phyloP scores from a whole-genome alignment of 2,329 filamentous ascomycete species.

The Curvularia sp. region DNA sequence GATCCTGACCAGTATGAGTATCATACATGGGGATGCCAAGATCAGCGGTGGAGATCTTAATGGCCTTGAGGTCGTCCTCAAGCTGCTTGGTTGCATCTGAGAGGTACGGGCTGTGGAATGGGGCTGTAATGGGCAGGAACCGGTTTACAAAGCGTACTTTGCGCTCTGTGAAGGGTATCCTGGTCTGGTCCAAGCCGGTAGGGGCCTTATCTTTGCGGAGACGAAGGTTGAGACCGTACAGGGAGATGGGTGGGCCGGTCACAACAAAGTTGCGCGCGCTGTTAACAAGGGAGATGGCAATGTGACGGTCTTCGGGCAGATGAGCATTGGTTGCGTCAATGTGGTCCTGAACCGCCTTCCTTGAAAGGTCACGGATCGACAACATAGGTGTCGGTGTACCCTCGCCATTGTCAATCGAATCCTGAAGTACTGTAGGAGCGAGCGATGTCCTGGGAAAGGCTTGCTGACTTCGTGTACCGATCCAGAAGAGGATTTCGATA shows the following conservation, averaged over 20 bases:
- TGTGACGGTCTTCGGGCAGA: constrained; percentile 88
- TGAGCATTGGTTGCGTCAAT: constrained; percentile 98
- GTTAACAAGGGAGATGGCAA: constrained; percentile 94
- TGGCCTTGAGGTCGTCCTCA: constrained; percentile 83
- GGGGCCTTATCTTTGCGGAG: constrained; percentile 96
- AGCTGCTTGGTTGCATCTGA: constrained; percentile 81
- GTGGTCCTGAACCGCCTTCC: constrained; percentile 90
- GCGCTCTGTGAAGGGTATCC: constrained; percentile 91
- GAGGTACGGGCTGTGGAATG: constrained; percentile 97
- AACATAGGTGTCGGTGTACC: constrained; percentile 97
- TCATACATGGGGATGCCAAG: constrained; percentile 88
- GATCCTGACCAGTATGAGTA: constrained; percentile 78
- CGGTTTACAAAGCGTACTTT: constrained; percentile 97
- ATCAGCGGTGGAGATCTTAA: constrained; percentile 74
- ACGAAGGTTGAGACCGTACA: constrained; percentile 95
- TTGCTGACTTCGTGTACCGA: constrained; percentile 95
- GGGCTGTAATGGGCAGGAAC: constrained; percentile 95
- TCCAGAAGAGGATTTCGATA: constrained; percentile 96
- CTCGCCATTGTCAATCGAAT: constrained; percentile 93
- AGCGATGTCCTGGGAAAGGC: constrained; percentile 95
- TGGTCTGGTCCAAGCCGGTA: constrained; percentile 94
- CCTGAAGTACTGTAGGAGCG: constrained; percentile 86
- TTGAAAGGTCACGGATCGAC: constrained; percentile 91
- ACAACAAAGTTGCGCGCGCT: constrained; percentile 97
- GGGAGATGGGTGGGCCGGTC: constrained; percentile 91